Evolutionary conservation across 164 flowering plant genomes (phyloP), one percentile per base, ranked within the genome.

Genomic region (Hamamelis virginiana): DNA sequence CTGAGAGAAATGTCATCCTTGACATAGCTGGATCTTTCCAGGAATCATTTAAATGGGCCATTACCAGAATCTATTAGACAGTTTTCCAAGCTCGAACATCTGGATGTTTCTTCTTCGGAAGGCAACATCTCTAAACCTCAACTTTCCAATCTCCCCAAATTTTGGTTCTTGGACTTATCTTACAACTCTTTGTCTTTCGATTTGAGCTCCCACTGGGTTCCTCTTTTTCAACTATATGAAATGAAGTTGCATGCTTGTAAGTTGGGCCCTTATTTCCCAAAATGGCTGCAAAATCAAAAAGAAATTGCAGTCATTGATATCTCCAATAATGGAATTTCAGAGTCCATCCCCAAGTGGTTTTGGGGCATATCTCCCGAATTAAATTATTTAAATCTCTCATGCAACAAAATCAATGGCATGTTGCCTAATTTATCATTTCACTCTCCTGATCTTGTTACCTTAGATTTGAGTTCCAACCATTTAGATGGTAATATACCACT

Each of bases 101-200:
- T 33, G 6, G 41, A 33, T 33, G 41, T 33, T 33, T 33, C 41
- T 33, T 71, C 41, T 5, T 67, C 78, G 8, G 55, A 71, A 48
- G 85, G 79, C 16, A 43, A 5, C 0, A 21, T 80, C 13, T 38
- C 81, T 1, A 72, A 74, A 59, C 55, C 15, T 9, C 78, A 82
- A 33, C 44, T 83, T 5, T 25, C 38, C 0, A 78, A 76, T 16
- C 78, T 81, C 58, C 16, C 68, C 18, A 57, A 38, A 4, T 60
- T 81, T 43, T 14, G n/a, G 15, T 1, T 0, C 1, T 57, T 80
- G 33, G 48, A 55, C 41, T 33, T 33, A 33, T 33, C 41, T 33
- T 33, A 2, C 41, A 33, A 33, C 6, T 33, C 41, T 33, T 6
- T 33, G 4, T 33, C 41, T 33, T 33, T 33, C 4, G 41, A 33